Evolutionary conservation across 2,329 filamentous ascomycete species (phyloP).

Genomic region (Phyllosticta ampelicida): DNA sequence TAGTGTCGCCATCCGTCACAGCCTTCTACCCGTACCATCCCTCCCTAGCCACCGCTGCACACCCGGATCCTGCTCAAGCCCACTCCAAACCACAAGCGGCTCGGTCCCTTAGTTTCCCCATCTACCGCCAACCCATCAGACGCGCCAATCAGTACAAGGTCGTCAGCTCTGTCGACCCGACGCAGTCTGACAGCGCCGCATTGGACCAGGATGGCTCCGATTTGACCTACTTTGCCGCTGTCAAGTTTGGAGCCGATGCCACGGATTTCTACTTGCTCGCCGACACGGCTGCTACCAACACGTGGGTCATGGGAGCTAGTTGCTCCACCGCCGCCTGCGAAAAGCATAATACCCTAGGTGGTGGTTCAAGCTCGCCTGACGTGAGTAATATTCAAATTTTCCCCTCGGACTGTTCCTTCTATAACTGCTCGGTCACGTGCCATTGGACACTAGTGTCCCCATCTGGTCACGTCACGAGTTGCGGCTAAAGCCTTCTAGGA

Average conservation of each 20-base stretch:
- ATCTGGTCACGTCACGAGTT: background rate
- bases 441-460: background rate
- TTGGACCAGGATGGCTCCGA: slow-evolving; percentile 45
- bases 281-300: slow-evolving; percentile 51
- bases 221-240: slow-evolving; percentile 42
- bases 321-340: slow-evolving; percentile 58
- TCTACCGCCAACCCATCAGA: slow-evolving; percentile 23
- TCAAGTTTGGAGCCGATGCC: slow-evolving; percentile 39
- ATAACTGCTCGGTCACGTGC: background rate
- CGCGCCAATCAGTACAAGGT: slow-evolving; percentile 37
- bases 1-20: slow-evolving; percentile 12
- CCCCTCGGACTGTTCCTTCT: background rate
- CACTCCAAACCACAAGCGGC: background rate
- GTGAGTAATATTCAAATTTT: slow-evolving; percentile 14
- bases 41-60: slow-evolving; percentile 9
- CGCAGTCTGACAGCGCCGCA: slow-evolving; percentile 36
- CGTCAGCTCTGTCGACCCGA: slow-evolving; percentile 26
- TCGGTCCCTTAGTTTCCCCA: slow-evolving; percentile 19
- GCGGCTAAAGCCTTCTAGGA: slow-evolving; percentile 22
- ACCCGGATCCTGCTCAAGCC: background rate
- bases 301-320: slow-evolving; percentile 68
- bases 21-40: slow-evolving; percentile 27
- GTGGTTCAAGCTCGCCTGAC: slow-evolving; percentile 53
- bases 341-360: slow-evolving; percentile 59
- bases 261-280: slow-evolving; percentile 44